A percentile compares a stretch with the other conserved stretches of the same genome.
Conservation (phyloP, 345 rosid genomes). For the Hypericum perforatum region DNA sequence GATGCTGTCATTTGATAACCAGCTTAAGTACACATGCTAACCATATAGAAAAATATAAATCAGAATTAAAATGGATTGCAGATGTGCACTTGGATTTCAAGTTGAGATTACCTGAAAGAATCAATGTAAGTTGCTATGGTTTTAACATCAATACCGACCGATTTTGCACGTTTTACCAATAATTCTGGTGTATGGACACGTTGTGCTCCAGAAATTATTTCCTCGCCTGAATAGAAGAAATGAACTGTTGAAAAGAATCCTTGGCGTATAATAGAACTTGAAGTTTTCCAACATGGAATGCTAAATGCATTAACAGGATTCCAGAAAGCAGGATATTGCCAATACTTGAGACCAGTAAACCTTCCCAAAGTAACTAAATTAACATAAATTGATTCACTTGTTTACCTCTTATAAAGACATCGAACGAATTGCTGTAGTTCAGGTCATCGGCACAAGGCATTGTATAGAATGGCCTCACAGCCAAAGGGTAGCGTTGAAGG, state of each 20-base stretch:
- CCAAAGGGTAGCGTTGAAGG: slow-evolving; percentile 65
- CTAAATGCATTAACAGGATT: too few species aligned
- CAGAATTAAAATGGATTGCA: too few species aligned
- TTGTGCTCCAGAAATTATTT: slow-evolving; percentile 93
- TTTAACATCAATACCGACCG: slow-evolving; percentile 63
- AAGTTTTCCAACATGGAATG: background rate
- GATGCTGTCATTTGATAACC: background rate
- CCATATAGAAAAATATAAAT: too few species aligned
- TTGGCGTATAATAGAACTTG: background rate
- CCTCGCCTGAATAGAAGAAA: slow-evolving; percentile 53
- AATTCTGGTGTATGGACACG: slow-evolving; percentile 76
- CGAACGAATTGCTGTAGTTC: slow-evolving; percentile 76
- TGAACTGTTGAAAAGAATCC: slow-evolving; percentile 4
- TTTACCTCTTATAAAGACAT: slow-evolving; percentile 87
- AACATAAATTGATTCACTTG: too few species aligned
- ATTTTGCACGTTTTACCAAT: slow-evolving; percentile 60
- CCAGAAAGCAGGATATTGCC: too few species aligned
- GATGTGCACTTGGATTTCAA: too few species aligned
- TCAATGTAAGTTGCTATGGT: slow-evolving; percentile 70
- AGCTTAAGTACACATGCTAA: too few species aligned
- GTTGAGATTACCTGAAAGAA: slow-evolving; percentile 58
- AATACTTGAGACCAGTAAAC: too few species aligned
- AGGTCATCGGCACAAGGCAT: slow-evolving; percentile 79
- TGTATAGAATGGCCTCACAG: slow-evolving; percentile 88
- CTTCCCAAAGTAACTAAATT: too few species aligned